Evolutionary conservation across 768 basidiomycete species (phyloP).

Genomic region (Trametes sanguinea): DNA sequence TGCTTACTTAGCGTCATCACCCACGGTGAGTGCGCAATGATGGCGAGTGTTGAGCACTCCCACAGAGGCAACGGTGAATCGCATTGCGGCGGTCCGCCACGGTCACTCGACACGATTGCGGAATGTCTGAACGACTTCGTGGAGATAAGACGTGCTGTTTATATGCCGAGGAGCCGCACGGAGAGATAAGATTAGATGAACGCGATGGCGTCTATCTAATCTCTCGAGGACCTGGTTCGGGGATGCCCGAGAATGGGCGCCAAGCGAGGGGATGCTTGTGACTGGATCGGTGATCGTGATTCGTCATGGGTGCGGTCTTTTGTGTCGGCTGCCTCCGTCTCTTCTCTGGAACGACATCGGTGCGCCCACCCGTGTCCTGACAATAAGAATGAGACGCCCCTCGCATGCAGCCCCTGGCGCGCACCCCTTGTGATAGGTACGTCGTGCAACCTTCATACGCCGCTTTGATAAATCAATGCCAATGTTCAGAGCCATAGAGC

Average conservation of each 20-base stretch:
- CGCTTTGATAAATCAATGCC: background rate
- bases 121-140: slow-evolving; percentile 6
- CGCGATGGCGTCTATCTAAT: slow-evolving; percentile 5
- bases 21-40: slow-evolving; percentile 18
- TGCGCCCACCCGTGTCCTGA: slow-evolving; percentile 1
- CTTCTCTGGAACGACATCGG: slow-evolving; percentile 6
- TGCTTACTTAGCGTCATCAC: slow-evolving; percentile 13
- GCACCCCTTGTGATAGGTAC: slow-evolving; percentile 10
- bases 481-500: background rate
- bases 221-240: background rate
- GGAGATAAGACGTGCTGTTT: slow-evolving; percentile 22
- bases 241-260: background rate
- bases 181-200: background rate
- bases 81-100: slow-evolving; percentile 15
- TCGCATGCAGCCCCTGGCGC: slow-evolving; percentile 1
- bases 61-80: slow-evolving; percentile 3
- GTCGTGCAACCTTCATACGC: background rate
- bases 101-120: slow-evolving; percentile 21
- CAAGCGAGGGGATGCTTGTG: background rate
- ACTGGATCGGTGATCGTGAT: background rate
- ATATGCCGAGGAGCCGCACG: slow-evolving; percentile 6
- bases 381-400: slow-evolving; percentile 16
- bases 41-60: slow-evolving; percentile 17
- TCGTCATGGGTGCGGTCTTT: slow-evolving; percentile 9
- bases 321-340: slow-evolving; percentile 9